A percentile compares a stretch with the other conserved stretches of the same genome.
Conservation (phyloP, 1,284 basidiomycete species). For the Sporisorium iseilematis-ciliati region DNA sequence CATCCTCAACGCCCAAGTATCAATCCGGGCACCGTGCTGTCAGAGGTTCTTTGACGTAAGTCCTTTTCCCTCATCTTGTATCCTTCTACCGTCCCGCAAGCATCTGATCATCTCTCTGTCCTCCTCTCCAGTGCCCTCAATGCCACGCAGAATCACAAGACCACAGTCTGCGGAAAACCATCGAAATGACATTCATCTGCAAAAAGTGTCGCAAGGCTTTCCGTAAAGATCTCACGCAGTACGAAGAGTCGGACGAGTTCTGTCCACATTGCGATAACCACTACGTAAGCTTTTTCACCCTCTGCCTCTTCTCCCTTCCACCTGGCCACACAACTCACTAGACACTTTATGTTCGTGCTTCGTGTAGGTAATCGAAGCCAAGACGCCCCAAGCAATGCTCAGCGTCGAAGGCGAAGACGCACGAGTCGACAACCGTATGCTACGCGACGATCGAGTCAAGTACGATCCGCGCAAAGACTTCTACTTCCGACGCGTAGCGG, state of each 20-base stretch:
- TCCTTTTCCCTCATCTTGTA: not conserved
- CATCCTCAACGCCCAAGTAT: constrained; percentile 68
- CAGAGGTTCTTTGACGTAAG: constrained; percentile 68
- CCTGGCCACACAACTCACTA: not conserved
- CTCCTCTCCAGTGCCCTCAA: constrained; percentile 79
- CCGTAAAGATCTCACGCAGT: constrained; percentile 88
- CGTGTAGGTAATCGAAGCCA: constrained; percentile 87
- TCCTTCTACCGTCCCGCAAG: not conserved
- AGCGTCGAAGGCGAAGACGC: constrained; percentile 91
- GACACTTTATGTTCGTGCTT: not conserved
- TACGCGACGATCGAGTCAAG: constrained; percentile 79
- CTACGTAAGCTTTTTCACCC: constrained; percentile 75
- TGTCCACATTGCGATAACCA: constrained; percentile 99
- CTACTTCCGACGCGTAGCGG: constrained; percentile 69
- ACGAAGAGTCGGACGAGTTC: constrained; percentile 96
- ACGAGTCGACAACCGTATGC: constrained; percentile 82
- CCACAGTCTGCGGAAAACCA: constrained; percentile 81
- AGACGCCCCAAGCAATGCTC: constrained; percentile 86
- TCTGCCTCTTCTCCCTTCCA: not conserved
- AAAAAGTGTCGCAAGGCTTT: constrained; percentile 99
- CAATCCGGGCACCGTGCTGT: constrained; percentile 68
- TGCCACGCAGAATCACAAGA: constrained; percentile 86
- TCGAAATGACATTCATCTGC: constrained; percentile 93
- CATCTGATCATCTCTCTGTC: not conserved
- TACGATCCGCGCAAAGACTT: constrained; percentile 74